phyloP scores from a whole-genome alignment of 129 eudicot species.

The Escallonia herrerae region DNA sequence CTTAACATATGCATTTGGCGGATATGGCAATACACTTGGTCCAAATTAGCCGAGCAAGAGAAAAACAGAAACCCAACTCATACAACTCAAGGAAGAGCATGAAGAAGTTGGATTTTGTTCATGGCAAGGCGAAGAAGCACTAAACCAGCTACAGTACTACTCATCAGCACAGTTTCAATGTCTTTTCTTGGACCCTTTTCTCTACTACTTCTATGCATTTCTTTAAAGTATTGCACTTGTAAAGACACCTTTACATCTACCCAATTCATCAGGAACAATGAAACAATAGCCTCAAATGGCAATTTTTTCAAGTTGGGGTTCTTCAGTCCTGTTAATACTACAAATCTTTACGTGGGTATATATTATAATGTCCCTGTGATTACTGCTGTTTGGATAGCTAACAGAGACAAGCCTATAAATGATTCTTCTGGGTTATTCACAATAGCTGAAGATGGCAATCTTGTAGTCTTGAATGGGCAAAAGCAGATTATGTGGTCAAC shows the following conservation, averaged over 20 bases:
- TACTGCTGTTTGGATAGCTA: slow-evolving; percentile 7
- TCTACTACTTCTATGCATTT: background rate
- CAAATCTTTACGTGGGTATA: slow-evolving; percentile 8
- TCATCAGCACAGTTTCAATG: too few species aligned
- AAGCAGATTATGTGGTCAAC: background rate
- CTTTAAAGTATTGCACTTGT: background rate
- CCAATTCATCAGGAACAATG: background rate
- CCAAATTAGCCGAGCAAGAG: too few species aligned
- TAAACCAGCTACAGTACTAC: too few species aligned
- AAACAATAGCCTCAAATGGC: background rate
- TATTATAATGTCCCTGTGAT: background rate
- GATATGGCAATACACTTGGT: too few species aligned
- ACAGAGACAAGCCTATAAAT: slow-evolving; percentile 6
- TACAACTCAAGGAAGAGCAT: too few species aligned
- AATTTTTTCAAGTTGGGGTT: background rate
- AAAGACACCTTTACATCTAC: background rate
- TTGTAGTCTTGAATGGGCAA: background rate
- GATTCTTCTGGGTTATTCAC: slow-evolving; percentile 8
- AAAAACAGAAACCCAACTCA: too few species aligned
- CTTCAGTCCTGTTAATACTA: slow-evolving; percentile 8
- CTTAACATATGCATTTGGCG: too few species aligned
- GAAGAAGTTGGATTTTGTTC: too few species aligned
- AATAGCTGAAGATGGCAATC: slow-evolving; percentile 15
- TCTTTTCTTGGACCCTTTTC: too few species aligned
- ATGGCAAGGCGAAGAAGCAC: too few species aligned